Conservation (phyloP, 2,329 filamentous ascomycete genomes). For the Clarireedia monteithiana region DNA sequence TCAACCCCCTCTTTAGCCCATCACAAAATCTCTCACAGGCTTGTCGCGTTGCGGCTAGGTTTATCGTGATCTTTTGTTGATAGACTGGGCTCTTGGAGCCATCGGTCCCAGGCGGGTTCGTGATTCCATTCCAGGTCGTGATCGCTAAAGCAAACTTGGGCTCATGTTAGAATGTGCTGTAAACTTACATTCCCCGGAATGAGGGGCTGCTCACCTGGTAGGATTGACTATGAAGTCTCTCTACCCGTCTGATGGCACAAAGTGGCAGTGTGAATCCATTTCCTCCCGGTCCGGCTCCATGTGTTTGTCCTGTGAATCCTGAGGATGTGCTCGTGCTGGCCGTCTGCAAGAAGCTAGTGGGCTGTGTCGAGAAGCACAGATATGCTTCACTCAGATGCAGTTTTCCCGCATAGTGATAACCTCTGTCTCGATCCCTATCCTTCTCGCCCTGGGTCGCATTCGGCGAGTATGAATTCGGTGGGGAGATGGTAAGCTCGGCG, state of each 20-base stretch:
- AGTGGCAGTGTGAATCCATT: conserved; percentile 95
- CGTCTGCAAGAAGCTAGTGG: conserved; percentile 75
- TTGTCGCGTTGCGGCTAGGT: conserved; percentile 80
- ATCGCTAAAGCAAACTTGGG: conserved; percentile 78
- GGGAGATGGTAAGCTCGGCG: conserved; percentile 84
- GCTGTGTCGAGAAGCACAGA: conserved; percentile 93
- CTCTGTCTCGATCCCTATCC: conserved; percentile 55
- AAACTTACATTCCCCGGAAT: background rate
- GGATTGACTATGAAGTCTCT: conserved; percentile 85
- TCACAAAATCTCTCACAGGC: conserved; percentile 95
- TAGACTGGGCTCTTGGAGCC: conserved; percentile 35
- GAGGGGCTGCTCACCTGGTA: conserved; percentile 49
- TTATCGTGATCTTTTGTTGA: conserved; percentile 84
- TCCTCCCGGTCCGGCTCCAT: conserved; percentile 84
- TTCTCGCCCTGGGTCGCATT: conserved; percentile 65
- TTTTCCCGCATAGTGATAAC: conserved; percentile 86
- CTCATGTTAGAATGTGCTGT: conserved; percentile 16
- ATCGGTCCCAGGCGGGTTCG: conserved; percentile 37
- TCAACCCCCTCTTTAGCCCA: conserved; percentile 81
- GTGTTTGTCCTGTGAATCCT: conserved; percentile 84
- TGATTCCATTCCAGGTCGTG: conserved; percentile 84
- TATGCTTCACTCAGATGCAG: conserved; percentile 91
- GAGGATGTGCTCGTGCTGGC: conserved; percentile 74
- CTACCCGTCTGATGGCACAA: conserved; percentile 84
- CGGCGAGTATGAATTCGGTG: conserved; percentile 36